Base-by-base conservation (phyloP, 192 early-diverging fungal species). In the Thoreauomyces humboldtii region DNA sequence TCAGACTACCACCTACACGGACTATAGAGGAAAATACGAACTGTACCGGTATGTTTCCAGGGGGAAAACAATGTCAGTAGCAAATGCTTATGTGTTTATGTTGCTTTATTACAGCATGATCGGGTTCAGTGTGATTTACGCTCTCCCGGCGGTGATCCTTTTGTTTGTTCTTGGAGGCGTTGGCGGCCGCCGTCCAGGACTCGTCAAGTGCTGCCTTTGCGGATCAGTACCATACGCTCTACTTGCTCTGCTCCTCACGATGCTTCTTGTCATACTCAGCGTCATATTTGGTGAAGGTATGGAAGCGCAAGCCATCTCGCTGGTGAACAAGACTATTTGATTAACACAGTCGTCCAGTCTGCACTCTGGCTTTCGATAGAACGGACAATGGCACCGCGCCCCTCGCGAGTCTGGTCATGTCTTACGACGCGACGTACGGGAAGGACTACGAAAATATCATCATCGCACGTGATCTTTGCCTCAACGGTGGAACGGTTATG, bases 181-280 rank as follows among this genome's bases (percentile, higher is more conserved):
- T n/a, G 53, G 22, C 29, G 52, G 22, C 21, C 34, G 33, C 22
- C 22, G 41, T 22, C 64, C 64, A 1, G 54, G 54, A 28, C 19
- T 57, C 9, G 64, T 66, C 0, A 15, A 32, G 25, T 53, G 64
- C 35, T 66, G 64, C 36, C 37, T 66, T 4, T 66, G 51, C 38
- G 64, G 25, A 6, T 66, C 64, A 14, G 46, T 66, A 6, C 64
- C 64, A 12, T 66, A 66, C 25, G 46, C 64, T 4, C 27, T 66
- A 11, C 31, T 66, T 14, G 64, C 64, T 4, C 25, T 66, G 12
- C 4, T 66, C 9, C 19, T 57, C 2, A 33, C 38, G 7, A n/a
- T 66, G 2, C 33, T 66, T 21, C 27, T 66, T n/a, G 15, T 57
- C 21, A 14, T 66, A 5, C 0, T 57, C 5, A 45, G 37, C 43